Evolutionary conservation across 305 asterid species (phyloP), one percentile per base, ranked within the genome.

Genomic region (Fraxinus floribunda): DNA sequence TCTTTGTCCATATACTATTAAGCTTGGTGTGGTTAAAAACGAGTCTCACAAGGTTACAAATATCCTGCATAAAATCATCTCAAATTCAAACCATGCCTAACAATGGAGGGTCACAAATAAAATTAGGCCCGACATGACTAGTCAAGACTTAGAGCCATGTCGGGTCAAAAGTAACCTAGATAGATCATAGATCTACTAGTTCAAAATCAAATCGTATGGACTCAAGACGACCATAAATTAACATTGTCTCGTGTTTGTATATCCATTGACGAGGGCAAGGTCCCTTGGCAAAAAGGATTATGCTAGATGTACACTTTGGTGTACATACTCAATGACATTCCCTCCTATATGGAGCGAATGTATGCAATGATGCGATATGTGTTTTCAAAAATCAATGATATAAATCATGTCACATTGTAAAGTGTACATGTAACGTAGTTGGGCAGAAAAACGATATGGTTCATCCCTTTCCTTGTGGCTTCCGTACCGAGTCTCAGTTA

Each of bases 381-480:
- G 9, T 38, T 38, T 38, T 38, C 41, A 22, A 38, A 38, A 38
- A 38, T 38, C 41, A 38, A 38, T 38, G 2, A 0, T 7, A 1
- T 7, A 38, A 9, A 38, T 7, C 8, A 36, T 36, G 8, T 36
- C 41, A 36, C 41, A 7, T 6, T 7, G 41, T 36, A 7, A 36
- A 36, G 10, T 38, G 41, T 38, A 38, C 41, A 38, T 38, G 10
- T 38, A 6, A 2, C 41, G 6, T 38, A 9, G 2, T 38, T 38
- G 9, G 34, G 62, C 18, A 73, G 76, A 24, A 71, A 32, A 46
- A 81, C 35, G 57, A 44, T 75, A 6, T 87, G 72, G 82, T 76
- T 81, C 75, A 79, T 84, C 84, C 79, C 79, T 82, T 30, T 84
- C 81, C 49, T 22, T 32, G 80, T 77, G 73, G 46, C 73, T 55